Conservation (phyloP, 2,329 filamentous ascomycete species). For the Trichoderma sp. region DNA sequence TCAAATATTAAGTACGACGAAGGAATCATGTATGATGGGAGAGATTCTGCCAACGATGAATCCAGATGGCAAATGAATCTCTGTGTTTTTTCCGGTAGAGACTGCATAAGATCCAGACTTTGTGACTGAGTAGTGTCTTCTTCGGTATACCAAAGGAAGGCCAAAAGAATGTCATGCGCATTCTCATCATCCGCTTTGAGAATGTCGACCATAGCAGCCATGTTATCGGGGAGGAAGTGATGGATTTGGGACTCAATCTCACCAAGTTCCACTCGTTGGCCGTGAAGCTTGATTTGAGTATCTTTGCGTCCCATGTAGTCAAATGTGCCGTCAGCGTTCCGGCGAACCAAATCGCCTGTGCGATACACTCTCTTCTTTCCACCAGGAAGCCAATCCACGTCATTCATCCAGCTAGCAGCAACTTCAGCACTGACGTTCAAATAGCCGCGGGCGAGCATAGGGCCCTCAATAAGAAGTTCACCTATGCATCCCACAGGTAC, state of each 20-base stretch:
- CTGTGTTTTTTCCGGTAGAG: neutral
- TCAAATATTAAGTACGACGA: conserved; percentile 24
- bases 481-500: conserved; percentile 26
- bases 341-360: conserved; percentile 5
- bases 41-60: neutral
- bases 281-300: conserved; percentile 16
- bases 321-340: conserved; percentile 7
- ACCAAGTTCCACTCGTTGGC: conserved; percentile 15
- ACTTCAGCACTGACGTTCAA: conserved; percentile 10
- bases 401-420: conserved; percentile 16
- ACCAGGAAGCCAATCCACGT: neutral
- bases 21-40: conserved; percentile 28
- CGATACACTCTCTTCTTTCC: neutral
- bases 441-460: conserved; percentile 27
- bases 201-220: conserved; percentile 5
- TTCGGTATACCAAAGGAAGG: conserved; percentile 4
- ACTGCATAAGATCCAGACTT: conserved; percentile 15
- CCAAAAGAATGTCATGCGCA: neutral
- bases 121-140: neutral
- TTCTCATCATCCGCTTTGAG: conserved; percentile 5
- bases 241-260: conserved; percentile 19
- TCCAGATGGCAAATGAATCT: conserved; percentile 18
- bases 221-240: neutral
- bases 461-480: conserved; percentile 28
- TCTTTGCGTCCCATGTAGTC: conserved; percentile 15